Conservation (phyloP, 2,329 filamentous ascomycete species). For the Colletotrichum graminicola region DNA sequence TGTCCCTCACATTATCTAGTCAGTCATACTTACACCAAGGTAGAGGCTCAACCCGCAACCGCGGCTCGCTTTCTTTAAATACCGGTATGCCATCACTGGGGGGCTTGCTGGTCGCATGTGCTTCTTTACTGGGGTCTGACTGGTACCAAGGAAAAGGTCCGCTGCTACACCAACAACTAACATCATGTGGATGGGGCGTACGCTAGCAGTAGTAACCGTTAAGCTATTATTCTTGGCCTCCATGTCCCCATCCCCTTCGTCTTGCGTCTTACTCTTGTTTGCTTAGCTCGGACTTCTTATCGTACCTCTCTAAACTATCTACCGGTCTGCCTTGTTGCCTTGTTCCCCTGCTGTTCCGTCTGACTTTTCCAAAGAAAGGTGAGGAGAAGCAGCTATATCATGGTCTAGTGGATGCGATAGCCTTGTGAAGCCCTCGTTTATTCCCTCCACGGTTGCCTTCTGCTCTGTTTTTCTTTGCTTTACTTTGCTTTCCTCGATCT, state of each 20-base stretch:
- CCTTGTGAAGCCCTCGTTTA: conserved; percentile 3
- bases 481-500: neutral
- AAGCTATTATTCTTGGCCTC: neutral
- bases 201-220: conserved; percentile 8
- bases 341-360: neutral
- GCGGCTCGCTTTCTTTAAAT: neutral
- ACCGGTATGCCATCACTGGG: neutral
- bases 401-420: conserved; percentile 10
- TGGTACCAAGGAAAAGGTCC: conserved; percentile 1
- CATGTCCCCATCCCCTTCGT: neutral
- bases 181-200: conserved; percentile 9
- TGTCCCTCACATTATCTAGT: conserved; percentile 5
- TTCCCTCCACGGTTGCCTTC: neutral
- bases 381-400: neutral
- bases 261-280: neutral
- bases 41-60: conserved; percentile 9
- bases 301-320: neutral
- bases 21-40: neutral
- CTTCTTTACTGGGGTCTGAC: neutral
- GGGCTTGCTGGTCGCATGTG: neutral
- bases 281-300: conserved; percentile 5
- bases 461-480: neutral
- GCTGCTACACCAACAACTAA: neutral
- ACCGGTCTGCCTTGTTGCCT: neutral
- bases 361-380: neutral